These are phyloP conservation scores for Pelargonium australe DNA, from an alignment of 441 rosid genomes.

Conservation along the genomic window DNA sequence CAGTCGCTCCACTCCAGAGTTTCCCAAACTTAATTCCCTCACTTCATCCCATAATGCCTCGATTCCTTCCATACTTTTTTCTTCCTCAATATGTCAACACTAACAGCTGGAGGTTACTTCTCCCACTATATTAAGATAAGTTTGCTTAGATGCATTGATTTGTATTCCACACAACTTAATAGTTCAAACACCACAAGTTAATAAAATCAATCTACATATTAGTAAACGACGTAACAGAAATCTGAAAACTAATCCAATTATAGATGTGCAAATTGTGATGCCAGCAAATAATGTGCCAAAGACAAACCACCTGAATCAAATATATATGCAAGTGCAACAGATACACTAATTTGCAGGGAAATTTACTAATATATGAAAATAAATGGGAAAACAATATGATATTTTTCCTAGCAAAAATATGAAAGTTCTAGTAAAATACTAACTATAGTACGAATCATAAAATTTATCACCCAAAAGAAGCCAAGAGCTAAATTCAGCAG, in stretches of 20 bases:
- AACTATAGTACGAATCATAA: too few species aligned
- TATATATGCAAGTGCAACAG: not conserved
- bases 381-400: not conserved
- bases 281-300: too few species aligned
- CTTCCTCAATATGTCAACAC: not conserved
- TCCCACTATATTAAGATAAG: not conserved
- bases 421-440: too few species aligned
- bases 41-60: constrained; percentile 60
- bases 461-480: too few species aligned
- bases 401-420: not conserved
- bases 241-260: not conserved
- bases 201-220: too few species aligned
- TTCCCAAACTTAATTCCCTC: constrained; percentile 54
- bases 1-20: constrained; percentile 36
- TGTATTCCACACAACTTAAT: too few species aligned
- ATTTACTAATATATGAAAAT: too few species aligned
- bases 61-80: constrained; percentile 23
- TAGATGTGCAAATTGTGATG: too few species aligned
- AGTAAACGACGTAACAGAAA: not conserved
- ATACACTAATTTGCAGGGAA: not conserved
- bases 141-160: not conserved
- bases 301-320: too few species aligned
- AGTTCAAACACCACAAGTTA: too few species aligned
- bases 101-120: not conserved
- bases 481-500: not conserved